Percentiles rank a stretch among this genome's conserved stretches.
These are phyloP conservation scores for Fusarium proliferatum DNA, from an alignment of 2,329 filamentous ascomycete species.

Conservation along the genomic window DNA sequence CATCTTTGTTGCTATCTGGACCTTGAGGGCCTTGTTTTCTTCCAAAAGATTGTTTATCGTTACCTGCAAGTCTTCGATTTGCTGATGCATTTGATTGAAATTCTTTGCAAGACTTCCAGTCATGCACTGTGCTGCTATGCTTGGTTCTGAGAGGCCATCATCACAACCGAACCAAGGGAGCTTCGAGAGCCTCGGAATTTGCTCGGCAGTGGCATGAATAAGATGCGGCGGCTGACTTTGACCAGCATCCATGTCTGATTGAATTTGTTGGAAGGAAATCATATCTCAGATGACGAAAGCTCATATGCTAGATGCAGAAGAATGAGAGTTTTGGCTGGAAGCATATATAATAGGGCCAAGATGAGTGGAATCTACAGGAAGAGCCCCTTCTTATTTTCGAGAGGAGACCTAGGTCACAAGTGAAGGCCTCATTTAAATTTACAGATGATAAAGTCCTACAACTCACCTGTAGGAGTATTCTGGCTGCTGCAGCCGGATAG, in stretches of 20 bases:
- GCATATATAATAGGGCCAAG: no score
- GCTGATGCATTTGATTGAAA: not conserved
- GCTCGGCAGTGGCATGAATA: not conserved
- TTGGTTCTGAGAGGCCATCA: not conserved
- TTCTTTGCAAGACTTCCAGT: accelerated
- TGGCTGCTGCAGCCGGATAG: not conserved
- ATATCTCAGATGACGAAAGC: not conserved
- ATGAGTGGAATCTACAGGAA: not conserved
- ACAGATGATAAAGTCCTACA: no score
- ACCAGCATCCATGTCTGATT: not conserved
- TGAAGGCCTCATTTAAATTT: not conserved
- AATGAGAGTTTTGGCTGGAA: not conserved
- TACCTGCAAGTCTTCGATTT: not conserved
- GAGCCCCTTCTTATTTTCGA: not conserved
- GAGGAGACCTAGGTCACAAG: not conserved
- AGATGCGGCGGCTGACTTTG: no score
- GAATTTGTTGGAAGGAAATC: no score
- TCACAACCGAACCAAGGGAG: not conserved
- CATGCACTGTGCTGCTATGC: not conserved
- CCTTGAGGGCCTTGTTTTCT: not conserved
- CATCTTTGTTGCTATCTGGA: not conserved
- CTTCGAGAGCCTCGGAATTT: no score
- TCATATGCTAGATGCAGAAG: not conserved
- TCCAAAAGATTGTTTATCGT: not conserved
- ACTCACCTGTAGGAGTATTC: accelerated